phyloP scores from a whole-genome alignment of 306 rosid genomes.

The Castanea crenata region DNA sequence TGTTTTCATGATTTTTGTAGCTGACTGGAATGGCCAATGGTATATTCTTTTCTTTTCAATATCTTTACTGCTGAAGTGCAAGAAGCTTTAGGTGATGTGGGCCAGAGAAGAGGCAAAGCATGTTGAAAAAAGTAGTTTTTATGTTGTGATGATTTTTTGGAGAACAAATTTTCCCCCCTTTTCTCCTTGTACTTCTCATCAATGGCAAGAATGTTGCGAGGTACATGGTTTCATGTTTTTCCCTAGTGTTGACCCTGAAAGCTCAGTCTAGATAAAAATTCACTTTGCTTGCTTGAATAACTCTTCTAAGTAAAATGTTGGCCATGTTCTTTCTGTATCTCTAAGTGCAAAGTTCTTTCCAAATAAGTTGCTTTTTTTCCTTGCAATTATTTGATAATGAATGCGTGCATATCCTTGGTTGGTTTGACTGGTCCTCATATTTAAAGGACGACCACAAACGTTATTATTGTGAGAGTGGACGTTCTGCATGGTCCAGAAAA shows the following conservation, averaged over 20 bases:
- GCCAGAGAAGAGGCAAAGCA: neutral
- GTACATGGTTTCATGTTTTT: neutral
- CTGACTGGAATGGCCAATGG: conserved; percentile 31
- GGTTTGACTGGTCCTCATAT: no score
- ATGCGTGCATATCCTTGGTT: no score
- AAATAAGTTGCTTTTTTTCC: no score
- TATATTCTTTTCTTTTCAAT: conserved; percentile 10
- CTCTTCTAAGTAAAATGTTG: neutral
- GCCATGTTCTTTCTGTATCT: neutral
- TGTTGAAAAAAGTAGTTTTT: neutral
- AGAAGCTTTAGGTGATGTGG: conserved; percentile 18
- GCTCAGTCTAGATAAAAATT: neutral
- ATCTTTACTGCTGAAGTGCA: conserved; percentile 31
- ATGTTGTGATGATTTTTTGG: conserved; percentile 5
- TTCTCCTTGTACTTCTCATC: neutral
- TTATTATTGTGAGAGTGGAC: no score
- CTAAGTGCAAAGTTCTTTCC: no score
- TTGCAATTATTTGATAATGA: no score
- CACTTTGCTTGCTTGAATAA: no score
- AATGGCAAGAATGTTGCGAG: neutral
- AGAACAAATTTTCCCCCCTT: neutral
- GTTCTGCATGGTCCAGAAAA: no score
- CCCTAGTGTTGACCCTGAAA: neutral
- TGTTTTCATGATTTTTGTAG: conserved; percentile 51
- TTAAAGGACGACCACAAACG: no score